Conservation (phyloP, 257 asterid genomes). For the Gynochthodes officinalis region DNA sequence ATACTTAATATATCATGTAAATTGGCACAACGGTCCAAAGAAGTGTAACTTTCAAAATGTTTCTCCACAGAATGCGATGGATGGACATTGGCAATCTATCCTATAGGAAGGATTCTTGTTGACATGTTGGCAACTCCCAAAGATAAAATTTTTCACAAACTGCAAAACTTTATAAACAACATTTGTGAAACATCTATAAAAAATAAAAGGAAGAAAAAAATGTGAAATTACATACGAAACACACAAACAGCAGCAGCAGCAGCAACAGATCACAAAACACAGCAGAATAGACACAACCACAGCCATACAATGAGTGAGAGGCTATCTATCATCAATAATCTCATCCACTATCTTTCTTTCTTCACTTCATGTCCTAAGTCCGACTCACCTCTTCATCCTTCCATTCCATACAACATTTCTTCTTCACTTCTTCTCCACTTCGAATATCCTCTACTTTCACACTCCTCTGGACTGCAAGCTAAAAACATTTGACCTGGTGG, state of each 20-base stretch:
- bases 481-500: background rate
- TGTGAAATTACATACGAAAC: background rate
- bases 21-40: background rate
- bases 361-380: conserved; percentile 24
- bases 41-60: conserved; percentile 1
- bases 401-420: conserved; percentile 18
- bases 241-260: conserved; percentile 6
- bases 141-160: conserved; percentile 3
- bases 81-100: conserved; percentile 14
- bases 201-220: background rate
- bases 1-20: background rate
- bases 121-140: conserved; percentile 23
- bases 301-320: conserved; percentile 84
- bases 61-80: background rate
- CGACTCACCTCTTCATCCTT: conserved; percentile 23
- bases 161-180: background rate
- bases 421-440: conserved; percentile 18
- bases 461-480: background rate
- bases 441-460: conserved; percentile 2
- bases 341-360: conserved; percentile 48
- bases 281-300: conserved; percentile 29
- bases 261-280: conserved; percentile 7
- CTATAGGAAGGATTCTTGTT: conserved; percentile 9
- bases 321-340: conserved; percentile 62
- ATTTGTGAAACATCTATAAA: too few relatives aligned